These are phyloP conservation scores for Orbilia quercus DNA, from an alignment of 2,329 filamentous ascomycete genomes.

Conservation along the genomic window DNA sequence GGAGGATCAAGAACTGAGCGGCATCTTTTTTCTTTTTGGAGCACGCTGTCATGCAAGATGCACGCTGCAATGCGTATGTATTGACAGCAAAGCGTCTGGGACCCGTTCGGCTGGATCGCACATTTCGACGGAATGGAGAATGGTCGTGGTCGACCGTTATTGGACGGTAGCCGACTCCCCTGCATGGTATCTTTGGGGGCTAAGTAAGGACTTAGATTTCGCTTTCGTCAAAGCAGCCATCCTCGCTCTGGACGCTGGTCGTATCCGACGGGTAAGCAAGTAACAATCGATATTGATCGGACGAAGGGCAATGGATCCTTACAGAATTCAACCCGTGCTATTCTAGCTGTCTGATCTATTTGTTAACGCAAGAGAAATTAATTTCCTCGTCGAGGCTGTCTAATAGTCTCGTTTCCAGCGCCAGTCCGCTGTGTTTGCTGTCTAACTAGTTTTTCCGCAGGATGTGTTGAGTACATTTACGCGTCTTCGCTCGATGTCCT, in stretches of 20 bases:
- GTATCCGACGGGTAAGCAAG: conserved; percentile 9
- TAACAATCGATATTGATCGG: conserved; percentile 6
- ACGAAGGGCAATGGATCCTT: conserved; percentile 13
- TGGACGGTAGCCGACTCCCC: conserved; percentile 52
- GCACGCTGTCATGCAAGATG: conserved; percentile 41
- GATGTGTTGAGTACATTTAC: too few relatives aligned
- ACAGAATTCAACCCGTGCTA: neutral
- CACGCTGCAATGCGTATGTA: conserved; percentile 57
- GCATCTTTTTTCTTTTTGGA: conserved; percentile 28
- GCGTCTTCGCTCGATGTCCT: too few relatives aligned
- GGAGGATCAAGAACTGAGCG: conserved; percentile 6
- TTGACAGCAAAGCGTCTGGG: conserved; percentile 56
- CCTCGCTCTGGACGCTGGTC: conserved; percentile 6
- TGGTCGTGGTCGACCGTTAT: conserved; percentile 55
- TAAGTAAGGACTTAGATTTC: too few relatives aligned
- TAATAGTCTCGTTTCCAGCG: too few relatives aligned
- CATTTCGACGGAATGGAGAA: conserved; percentile 43
- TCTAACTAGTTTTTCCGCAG: too few relatives aligned
- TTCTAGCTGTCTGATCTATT: too few relatives aligned
- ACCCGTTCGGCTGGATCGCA: conserved; percentile 51
- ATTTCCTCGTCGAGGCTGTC: too few relatives aligned
- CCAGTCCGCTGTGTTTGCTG: too few relatives aligned
- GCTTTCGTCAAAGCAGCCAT: conserved; percentile 1
- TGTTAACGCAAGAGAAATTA: too few relatives aligned
- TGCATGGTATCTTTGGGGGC: conserved; percentile 37